These are phyloP conservation scores for Tuber melanosporum DNA, from an alignment of 495 filamentous ascomycete species.

Conservation along the genomic window DNA sequence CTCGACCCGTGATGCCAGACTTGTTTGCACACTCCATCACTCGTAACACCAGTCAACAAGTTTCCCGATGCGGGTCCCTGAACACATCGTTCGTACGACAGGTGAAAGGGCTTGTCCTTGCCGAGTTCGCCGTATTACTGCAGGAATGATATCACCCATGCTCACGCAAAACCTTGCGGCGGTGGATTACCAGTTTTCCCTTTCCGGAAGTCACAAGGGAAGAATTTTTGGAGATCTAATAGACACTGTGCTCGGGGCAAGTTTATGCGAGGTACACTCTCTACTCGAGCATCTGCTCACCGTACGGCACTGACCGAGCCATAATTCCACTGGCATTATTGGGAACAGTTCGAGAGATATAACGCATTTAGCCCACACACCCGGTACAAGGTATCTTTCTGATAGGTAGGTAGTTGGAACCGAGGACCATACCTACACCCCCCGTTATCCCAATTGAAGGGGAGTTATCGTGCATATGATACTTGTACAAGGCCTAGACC, in stretches of 20 bases:
- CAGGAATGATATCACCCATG: neutral
- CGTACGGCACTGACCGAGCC: neutral
- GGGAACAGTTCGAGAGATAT: neutral
- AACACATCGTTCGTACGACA: neutral
- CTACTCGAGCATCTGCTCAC: neutral
- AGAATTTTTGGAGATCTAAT: neutral
- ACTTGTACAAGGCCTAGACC: neutral
- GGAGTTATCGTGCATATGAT: neutral
- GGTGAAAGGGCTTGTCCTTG: neutral
- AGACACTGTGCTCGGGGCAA: neutral
- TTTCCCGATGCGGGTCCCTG: neutral
- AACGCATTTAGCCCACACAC: neutral
- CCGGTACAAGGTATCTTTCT: neutral
- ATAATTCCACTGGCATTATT: neutral
- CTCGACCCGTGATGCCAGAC: neutral
- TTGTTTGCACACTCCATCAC: neutral
- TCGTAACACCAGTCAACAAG: neutral
- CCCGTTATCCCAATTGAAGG: neutral
- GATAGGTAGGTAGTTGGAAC: neutral
- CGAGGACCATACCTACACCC: neutral
- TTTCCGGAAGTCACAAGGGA: neutral
- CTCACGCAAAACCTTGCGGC: neutral
- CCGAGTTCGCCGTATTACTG: neutral
- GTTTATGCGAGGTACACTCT: neutral
- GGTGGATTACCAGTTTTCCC: neutral